Base-by-base conservation (phyloP, 139 green algal species). In the Picocystis salinarum region DNA sequence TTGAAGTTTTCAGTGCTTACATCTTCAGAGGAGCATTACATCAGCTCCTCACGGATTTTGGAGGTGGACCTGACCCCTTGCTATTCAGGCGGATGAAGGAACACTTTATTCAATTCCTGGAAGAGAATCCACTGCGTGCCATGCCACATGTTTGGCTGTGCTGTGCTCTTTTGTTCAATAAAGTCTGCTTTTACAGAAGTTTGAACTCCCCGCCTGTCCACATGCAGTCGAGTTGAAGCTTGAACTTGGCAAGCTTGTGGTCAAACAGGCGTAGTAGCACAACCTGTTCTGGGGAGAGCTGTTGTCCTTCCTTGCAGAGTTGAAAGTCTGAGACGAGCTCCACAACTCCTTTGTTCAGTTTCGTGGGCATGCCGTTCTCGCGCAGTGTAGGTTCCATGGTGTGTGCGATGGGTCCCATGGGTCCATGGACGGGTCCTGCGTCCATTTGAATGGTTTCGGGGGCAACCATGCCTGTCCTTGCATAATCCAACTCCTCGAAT, bases 361-460 rank as follows among this genome's bases (percentile, higher is more conserved):
- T 69, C 2, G 80, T 89, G 33, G 89, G 88, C 61, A 99, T 59
- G 6, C 85, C 85, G 49, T 89, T 69, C 51, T 82, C 74, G 6
- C 89, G 66, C 47, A 99, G 70, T 23, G 65, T 60, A 3, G 86
- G 83, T 67, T 99, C 89, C 48, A 96, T 46, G 6, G 90, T 95
- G 70, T 99, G 89, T 17, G 64, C 59, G 39, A 96, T 64, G 4
- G 76, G 74, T 18, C 73, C 85, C 17, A 53, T 41, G 12, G 70
- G 65, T 4, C 70, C 66, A 5, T 58, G 53, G 30, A 97, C 55
- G 1, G 83, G 73, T 2, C 89, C 89, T 12, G 73, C 76, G 6
- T 46, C 15, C 18, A 79, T 41, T 3, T 34, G 53, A 40, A 94
- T 86, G 45, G 75, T 71, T 18, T 78, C 57, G 10, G 64, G 77